Conservation (phyloP, 192 early-diverging fungal species). For the Coemansia sp. region DNA sequence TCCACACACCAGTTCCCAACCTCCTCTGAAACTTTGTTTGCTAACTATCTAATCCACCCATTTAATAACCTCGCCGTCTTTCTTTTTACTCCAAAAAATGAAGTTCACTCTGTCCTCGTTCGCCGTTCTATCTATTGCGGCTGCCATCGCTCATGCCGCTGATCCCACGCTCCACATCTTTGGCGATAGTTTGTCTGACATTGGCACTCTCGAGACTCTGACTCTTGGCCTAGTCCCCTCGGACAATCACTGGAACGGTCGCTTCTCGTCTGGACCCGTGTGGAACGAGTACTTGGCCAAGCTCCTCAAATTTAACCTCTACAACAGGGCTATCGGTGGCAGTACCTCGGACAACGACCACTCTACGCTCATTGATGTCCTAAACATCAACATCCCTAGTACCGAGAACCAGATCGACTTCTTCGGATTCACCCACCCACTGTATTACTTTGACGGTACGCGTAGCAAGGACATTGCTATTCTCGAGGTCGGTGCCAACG, state of each 20-base stretch:
- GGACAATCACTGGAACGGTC: constrained; percentile 36
- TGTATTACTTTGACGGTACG: constrained; percentile 14
- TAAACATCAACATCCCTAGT: constrained; percentile 36
- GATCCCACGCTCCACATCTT: constrained; percentile 35
- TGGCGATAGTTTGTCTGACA: constrained; percentile 35
- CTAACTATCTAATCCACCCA: background rate
- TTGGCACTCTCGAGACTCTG: constrained; percentile 27
- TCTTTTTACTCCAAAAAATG: background rate
- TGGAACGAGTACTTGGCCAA: constrained; percentile 52
- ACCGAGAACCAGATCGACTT: constrained; percentile 35
- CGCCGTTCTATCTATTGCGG: background rate
- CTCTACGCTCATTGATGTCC: constrained; percentile 16
- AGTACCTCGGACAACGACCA: constrained; percentile 31
- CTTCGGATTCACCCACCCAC: constrained; percentile 26
- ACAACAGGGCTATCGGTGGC: constrained; percentile 38
- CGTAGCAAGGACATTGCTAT: constrained; percentile 31
- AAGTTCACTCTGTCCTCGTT: background rate
- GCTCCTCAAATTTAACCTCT: constrained; percentile 24
- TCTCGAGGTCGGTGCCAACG: constrained; percentile 42
- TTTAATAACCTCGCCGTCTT: background rate
- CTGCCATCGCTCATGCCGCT: constrained; percentile 6
- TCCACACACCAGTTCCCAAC: background rate
- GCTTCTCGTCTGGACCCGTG: constrained; percentile 30
- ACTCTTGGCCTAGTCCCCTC: constrained; percentile 32
- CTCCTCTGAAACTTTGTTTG: background rate